phyloP scores from a whole-genome alignment of 2,329 filamentous ascomycete genomes.

The Salinomyces thailandicus region DNA sequence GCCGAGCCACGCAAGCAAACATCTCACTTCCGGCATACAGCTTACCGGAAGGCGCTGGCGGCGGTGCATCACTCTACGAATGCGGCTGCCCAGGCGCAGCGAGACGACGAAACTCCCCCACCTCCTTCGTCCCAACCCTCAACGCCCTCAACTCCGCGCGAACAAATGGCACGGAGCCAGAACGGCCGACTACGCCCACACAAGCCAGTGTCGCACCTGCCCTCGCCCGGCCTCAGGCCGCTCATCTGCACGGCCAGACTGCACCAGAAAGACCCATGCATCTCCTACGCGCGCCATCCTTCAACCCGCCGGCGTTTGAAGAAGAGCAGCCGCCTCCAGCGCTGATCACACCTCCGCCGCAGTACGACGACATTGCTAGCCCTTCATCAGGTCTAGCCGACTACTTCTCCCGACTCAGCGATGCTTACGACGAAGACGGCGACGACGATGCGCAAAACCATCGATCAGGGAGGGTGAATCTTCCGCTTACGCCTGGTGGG shows the following conservation, averaged over 20 bases:
- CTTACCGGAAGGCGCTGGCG: conserved; percentile 34
- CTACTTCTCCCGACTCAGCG: conserved; percentile 72
- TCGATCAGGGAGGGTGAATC: conserved; percentile 35
- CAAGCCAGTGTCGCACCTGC: conserved; percentile 26
- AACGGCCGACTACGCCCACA: conserved; percentile 9
- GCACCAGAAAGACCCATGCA: conserved; percentile 61
- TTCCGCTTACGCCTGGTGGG: conserved; percentile 54
- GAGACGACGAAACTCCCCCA: conserved; percentile 35
- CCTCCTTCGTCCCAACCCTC: conserved; percentile 45
- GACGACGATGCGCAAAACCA: conserved; percentile 35
- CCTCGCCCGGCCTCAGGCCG: conserved; percentile 41
- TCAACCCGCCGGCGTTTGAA: conserved; percentile 79
- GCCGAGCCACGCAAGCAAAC: conserved; percentile 84
- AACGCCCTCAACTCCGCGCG: conserved; percentile 41
- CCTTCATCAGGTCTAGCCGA: conserved; percentile 63
- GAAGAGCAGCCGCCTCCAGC: conserved; percentile 67
- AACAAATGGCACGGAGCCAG: conserved; percentile 16
- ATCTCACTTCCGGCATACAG: conserved; percentile 76
- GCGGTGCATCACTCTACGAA: conserved; percentile 33
- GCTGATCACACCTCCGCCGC: conserved; percentile 68
- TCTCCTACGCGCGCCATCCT: conserved; percentile 70
- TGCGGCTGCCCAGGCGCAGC: conserved; percentile 61
- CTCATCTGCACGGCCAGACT: conserved; percentile 33
- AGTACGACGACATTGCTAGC: conserved; percentile 70
- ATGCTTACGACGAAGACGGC: conserved; percentile 52